Evolutionary conservation across 2,329 filamentous ascomycete genomes (phyloP), one percentile per base, ranked within the genome.

Genomic region (Ceratocystis lukuohia): DNA sequence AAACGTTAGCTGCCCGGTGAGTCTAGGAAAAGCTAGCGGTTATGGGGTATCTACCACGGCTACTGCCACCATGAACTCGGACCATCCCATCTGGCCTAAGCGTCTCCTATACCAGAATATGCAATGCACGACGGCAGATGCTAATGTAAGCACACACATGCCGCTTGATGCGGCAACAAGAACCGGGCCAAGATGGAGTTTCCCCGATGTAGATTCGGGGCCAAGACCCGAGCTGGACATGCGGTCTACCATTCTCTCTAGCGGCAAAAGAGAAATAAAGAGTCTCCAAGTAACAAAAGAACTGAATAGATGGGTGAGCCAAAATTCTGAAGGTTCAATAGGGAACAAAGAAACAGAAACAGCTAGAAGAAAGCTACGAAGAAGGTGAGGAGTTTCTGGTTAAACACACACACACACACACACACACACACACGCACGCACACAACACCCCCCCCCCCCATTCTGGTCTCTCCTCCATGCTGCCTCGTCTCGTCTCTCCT

Each of bases 131-230:
- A 73, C 68, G 50, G 74, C 74, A 1, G 74, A 75, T 17, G 71
- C 66, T 12, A 77, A 67, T 5, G 75, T 74, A 59, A 76, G 68
- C 61, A 70, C 69, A 1, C 70, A 71, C 30, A 75, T 75, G 61
- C 70, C 71, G 53, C 74, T 70, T 2, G 75, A 75, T 17, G 76
- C 69, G 50, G 73, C 74, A 46, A 77, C 72, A 69, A 77, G 74
- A 70, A 73, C 74, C 69, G 74, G 72, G 68, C 75, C 75, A 71
- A 59, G 53, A 17, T 71, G 22, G 28, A 30, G n/a, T 8, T n/a
- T 37, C 22, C 15, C 53, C 17, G 53, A 15, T 8, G 59, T 28
- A 17, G 64, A 41, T 28, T 12, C 25, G 33, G 53, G 28, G 33
- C 37, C 56, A 2, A 3, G 41, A 17, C 22, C 64, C 10, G 59